Evolutionary conservation across 2,329 filamentous ascomycete species (phyloP).

Genomic region (Dothistroma septosporum): DNA sequence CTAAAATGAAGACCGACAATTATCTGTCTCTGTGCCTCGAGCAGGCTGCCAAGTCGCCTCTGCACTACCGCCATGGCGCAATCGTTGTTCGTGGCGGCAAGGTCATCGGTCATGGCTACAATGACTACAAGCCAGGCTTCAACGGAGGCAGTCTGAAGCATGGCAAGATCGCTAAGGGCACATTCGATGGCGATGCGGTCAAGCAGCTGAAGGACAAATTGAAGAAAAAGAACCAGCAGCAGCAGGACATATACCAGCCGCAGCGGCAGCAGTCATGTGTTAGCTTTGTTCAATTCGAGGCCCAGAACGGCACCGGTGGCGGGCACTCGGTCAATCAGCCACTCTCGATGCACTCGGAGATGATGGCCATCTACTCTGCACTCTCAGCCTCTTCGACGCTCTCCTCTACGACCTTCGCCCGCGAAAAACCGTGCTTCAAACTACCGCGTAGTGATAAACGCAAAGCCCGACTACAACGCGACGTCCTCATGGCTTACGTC

Average conservation of each 20-base stretch:
- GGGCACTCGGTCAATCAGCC: constrained; percentile 41
- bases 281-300: constrained; percentile 41
- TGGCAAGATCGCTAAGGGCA: constrained; percentile 38
- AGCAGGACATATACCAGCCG: constrained; percentile 33
- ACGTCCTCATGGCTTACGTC: constrained; percentile 45
- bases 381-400: constrained; percentile 44
- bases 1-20: constrained; percentile 45
- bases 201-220: constrained; percentile 33
- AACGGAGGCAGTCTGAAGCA: constrained; percentile 50
- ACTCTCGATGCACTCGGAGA: constrained; percentile 53
- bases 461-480: constrained; percentile 42
- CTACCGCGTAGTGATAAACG: constrained; percentile 48
- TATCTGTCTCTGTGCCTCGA: constrained; percentile 51
- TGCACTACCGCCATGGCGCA: constrained; percentile 49
- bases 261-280: constrained; percentile 18
- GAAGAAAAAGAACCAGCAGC: constrained; percentile 34
- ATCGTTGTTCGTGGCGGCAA: constrained; percentile 53
- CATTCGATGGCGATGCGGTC: constrained; percentile 36
- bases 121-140: constrained; percentile 49
- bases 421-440: constrained; percentile 50
- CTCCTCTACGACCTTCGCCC: constrained; percentile 42
- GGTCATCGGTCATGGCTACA: constrained; percentile 51
- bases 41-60: constrained; percentile 49
- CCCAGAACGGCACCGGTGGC: constrained; percentile 30
- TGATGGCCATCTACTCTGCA: constrained; percentile 54